Percentiles rank a stretch among this genome's conserved stretches.
Evolutionary conservation across 2,329 filamentous ascomycete genomes (phyloP).

Genomic region (Zymoseptoria ardabiliae): DNA sequence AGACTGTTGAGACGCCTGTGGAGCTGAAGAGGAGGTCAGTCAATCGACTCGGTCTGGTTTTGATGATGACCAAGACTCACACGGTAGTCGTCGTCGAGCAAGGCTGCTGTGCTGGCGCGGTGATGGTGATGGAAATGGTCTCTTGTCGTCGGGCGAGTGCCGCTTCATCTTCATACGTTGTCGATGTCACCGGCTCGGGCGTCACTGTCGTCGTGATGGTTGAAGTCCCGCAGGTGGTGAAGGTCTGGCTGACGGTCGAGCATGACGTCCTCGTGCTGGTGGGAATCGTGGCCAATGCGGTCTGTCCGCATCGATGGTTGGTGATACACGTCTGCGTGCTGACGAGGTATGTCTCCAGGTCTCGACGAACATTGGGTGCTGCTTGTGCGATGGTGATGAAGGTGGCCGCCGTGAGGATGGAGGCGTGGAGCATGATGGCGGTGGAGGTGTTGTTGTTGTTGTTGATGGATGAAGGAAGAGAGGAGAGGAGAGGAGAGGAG

Average conservation of each 20-base stretch:
- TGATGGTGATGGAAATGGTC: slow-evolving; percentile 2
- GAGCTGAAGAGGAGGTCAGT: slow-evolving; percentile 3
- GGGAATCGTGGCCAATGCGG: slow-evolving; percentile 5
- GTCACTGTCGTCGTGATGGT: slow-evolving; percentile 16
- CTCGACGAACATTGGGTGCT: slow-evolving; percentile 3
- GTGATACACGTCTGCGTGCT: slow-evolving; percentile 16
- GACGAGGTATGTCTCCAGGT: slow-evolving; percentile 4
- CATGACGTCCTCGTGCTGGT: slow-evolving; percentile 12
- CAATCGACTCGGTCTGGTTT: not conserved
- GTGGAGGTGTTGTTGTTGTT: slow-evolving; percentile 4
- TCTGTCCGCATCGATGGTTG: slow-evolving; percentile 10
- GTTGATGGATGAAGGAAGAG: not conserved
- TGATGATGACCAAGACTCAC: slow-evolving; percentile 6
- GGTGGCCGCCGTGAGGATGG: slow-evolving; percentile 5
- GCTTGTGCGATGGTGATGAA: slow-evolving; percentile 5
- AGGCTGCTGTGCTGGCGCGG: not conserved
- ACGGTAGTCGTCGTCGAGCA: slow-evolving; percentile 16
- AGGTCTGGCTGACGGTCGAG: slow-evolving; percentile 14
- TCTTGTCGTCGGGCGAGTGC: not conserved
- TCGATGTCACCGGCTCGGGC: slow-evolving; percentile 12
- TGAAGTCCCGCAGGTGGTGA: slow-evolving; percentile 13
- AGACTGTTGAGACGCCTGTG: slow-evolving; percentile 15
- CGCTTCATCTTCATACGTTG: not conserved
- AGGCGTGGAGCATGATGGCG: slow-evolving; percentile 3
- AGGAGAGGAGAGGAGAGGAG: not conserved